A percentile compares a stretch with the other conserved stretches of the same genome.
These are phyloP conservation scores for Trichoderma virens DNA, from an alignment of 495 filamentous ascomycete species.

Conservation along the genomic window DNA sequence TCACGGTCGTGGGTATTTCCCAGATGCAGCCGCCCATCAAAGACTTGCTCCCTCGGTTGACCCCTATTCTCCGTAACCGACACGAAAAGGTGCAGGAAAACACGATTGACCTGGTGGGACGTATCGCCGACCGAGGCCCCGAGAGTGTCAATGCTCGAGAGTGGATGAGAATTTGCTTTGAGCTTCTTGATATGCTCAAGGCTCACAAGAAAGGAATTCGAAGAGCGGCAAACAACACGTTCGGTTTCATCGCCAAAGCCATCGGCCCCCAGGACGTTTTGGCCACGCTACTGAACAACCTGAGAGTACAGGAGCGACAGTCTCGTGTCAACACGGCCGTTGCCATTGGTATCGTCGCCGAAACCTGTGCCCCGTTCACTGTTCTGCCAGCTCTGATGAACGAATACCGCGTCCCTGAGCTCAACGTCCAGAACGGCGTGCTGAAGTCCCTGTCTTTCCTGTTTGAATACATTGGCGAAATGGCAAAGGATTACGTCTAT, in stretches of 20 bases:
- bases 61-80: conserved; percentile 93
- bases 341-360: conserved; percentile 98
- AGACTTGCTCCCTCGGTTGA: conserved; percentile 89
- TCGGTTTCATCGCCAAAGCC: conserved; percentile 99
- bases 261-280: conserved; percentile 98
- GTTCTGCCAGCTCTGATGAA: conserved; percentile 99
- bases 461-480: conserved; percentile 98
- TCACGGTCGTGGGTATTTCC: conserved; percentile 96
- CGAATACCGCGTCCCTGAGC: conserved; percentile 95
- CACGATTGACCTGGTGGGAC: conserved; percentile 97
- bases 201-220: conserved; percentile 99
- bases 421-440: conserved; percentile 98
- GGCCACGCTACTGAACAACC: conserved; percentile 90
- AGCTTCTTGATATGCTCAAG: conserved; percentile 98
- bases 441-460: conserved; percentile 95
- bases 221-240: conserved; percentile 98
- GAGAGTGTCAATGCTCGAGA: conserved; percentile 94
- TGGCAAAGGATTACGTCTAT: conserved; percentile 99
- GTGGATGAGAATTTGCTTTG: conserved; percentile 99
- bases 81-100: conserved; percentile 99
- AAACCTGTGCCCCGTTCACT: conserved; percentile 98
- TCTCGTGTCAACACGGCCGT: conserved; percentile 97
- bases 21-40: conserved; percentile 99
- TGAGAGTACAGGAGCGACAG: conserved; percentile 95
- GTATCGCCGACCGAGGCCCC: conserved; percentile 94